Conservation (phyloP, 805 yeast species). For the Ogataea angusta region DNA sequence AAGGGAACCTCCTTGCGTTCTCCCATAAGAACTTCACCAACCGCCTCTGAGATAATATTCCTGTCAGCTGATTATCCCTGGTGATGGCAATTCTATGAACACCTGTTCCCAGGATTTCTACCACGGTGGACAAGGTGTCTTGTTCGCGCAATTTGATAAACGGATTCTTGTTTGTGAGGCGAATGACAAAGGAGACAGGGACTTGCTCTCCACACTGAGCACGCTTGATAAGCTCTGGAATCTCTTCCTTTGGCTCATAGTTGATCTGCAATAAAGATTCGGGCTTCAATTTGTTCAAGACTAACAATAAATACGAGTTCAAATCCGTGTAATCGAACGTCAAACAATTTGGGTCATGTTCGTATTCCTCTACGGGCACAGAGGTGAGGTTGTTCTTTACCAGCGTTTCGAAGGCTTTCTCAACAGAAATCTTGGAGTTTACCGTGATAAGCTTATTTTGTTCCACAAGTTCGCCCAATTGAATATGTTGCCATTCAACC, state of each 20-base stretch:
- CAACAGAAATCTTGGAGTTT: slow-evolving; percentile 68
- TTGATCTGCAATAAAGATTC: slow-evolving; percentile 36
- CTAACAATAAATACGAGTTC: slow-evolving; percentile 79
- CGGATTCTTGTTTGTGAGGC: slow-evolving; percentile 83
- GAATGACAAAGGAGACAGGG: slow-evolving; percentile 84
- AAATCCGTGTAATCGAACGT: slow-evolving; percentile 92
- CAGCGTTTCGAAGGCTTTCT: slow-evolving; percentile 81
- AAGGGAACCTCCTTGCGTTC: slow-evolving; percentile 81
- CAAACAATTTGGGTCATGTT: slow-evolving; percentile 62
- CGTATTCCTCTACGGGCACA: slow-evolving; percentile 66
- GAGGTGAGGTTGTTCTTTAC: slow-evolving; percentile 74
- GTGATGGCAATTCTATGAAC: slow-evolving; percentile 88
- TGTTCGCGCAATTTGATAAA: slow-evolving; percentile 72
- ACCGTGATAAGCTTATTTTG: slow-evolving; percentile 71
- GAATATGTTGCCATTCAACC: slow-evolving; percentile 70
- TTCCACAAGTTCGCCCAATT: slow-evolving; percentile 71
- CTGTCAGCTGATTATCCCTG: slow-evolving; percentile 58
- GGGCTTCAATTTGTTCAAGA: slow-evolving; percentile 62
- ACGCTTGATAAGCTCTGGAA: slow-evolving; percentile 43
- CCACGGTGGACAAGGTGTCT: slow-evolving; percentile 68
- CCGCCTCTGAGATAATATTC: slow-evolving; percentile 89
- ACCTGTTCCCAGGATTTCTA: slow-evolving; percentile 89
- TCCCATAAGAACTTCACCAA: slow-evolving; percentile 85
- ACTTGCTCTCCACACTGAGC: slow-evolving; percentile 89
- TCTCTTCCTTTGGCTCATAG: slow-evolving; percentile 36